A percentile compares a stretch with the other conserved stretches of the same genome.
These are phyloP conservation scores for Pelargonium nanum DNA, from an alignment of 345 rosid genomes.

Conservation along the genomic window DNA sequence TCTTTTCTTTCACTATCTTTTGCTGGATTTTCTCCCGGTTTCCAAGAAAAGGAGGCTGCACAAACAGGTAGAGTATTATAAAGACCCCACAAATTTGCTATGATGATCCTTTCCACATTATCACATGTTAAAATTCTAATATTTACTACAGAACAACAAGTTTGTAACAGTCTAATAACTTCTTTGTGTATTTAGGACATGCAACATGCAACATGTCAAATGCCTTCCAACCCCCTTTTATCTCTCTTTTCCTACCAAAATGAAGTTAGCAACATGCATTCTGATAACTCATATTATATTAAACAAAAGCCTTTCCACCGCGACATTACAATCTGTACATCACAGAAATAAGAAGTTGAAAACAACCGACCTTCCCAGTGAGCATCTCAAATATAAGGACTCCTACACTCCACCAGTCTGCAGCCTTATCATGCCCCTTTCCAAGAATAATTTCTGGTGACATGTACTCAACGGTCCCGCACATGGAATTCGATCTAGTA, in stretches of 20 bases:
- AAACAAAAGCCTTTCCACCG: too few species aligned
- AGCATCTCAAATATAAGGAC: constrained; percentile 86
- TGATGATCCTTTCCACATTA: too few species aligned
- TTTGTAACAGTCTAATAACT: too few species aligned
- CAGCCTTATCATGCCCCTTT: constrained; percentile 86
- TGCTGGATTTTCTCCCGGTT: constrained; percentile 56
- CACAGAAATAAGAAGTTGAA: background rate
- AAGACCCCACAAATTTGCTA: too few species aligned
- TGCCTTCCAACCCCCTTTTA: too few species aligned
- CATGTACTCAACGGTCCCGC: constrained; percentile 94
- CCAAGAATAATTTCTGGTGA: constrained; percentile 86
- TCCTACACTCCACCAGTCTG: constrained; percentile 99
- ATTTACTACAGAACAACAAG: too few species aligned
- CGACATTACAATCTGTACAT: background rate
- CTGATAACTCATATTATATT: background rate
- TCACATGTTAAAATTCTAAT: too few species aligned
- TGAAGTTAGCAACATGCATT: too few species aligned
- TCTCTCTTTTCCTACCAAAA: too few species aligned
- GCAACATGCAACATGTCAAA: too few species aligned
- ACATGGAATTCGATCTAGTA: constrained; percentile 78
- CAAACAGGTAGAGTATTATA: background rate
- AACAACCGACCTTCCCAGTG: constrained; percentile 56
- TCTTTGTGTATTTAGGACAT: too few species aligned
- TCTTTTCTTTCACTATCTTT: constrained; percentile 73
- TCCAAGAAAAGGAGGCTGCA: constrained; percentile 80